These are phyloP conservation scores for Protea cynaroides DNA, from an alignment of 164 flowering plant species.

Conservation along the genomic window DNA sequence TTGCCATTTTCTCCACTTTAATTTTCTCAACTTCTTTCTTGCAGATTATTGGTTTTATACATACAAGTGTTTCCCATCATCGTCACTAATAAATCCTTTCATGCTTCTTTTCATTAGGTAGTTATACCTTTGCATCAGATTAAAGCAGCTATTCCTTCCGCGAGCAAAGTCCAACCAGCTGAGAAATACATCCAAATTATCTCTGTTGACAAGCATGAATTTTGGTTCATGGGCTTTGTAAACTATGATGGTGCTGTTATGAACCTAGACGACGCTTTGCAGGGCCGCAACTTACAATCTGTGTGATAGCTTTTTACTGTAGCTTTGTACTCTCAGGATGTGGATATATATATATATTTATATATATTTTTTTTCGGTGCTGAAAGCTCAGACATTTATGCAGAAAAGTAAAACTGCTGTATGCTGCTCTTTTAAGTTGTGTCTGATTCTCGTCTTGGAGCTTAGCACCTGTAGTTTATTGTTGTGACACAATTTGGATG, in stretches of 20 bases:
- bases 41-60: too few species aligned
- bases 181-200: slow-evolving; percentile 47
- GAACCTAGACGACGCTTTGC: slow-evolving; percentile 27
- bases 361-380: too few species aligned
- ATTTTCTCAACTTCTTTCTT: too few species aligned
- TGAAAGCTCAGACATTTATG: too few species aligned
- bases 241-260: slow-evolving; percentile 40
- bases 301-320: slow-evolving; percentile 15
- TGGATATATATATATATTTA: too few species aligned
- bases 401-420: neutral
- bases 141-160: slow-evolving; percentile 61
- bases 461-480: too few species aligned
- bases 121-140: slow-evolving; percentile 67
- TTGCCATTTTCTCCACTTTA: too few species aligned
- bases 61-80: too few species aligned
- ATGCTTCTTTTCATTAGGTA: slow-evolving; percentile 31
- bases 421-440: neutral
- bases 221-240: slow-evolving; percentile 64
- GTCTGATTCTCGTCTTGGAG: neutral
- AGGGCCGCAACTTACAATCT: slow-evolving; percentile 16
- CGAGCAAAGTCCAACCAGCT: slow-evolving; percentile 36
- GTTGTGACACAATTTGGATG: too few species aligned
- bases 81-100: neutral
- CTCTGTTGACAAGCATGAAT: slow-evolving; percentile 55
- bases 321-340: neutral